phyloP scores from a whole-genome alignment of 1,284 basidiomycete species.

The Malassezia globosa region DNA sequence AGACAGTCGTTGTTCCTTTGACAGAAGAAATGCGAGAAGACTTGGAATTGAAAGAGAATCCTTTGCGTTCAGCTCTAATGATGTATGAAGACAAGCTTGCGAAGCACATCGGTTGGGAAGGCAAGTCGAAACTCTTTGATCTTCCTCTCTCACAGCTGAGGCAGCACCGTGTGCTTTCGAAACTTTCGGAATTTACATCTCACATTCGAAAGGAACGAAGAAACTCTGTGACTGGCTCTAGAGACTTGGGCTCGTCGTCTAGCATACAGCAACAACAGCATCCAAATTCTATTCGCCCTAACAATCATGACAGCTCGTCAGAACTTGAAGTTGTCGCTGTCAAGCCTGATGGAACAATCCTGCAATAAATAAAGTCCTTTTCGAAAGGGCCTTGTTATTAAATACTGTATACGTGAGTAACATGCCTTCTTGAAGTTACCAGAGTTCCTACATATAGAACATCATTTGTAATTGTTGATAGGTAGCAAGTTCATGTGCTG shows the following conservation, averaged over 20 bases:
- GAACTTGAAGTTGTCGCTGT: neutral
- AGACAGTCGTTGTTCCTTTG: conserved; percentile 33
- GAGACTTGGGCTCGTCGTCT: too few relatives aligned
- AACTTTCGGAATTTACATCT: neutral
- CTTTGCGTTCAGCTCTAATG: conserved; percentile 8
- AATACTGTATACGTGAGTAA: too few relatives aligned
- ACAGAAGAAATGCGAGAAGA: conserved; percentile 25
- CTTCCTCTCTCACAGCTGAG: neutral
- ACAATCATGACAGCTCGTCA: too few relatives aligned
- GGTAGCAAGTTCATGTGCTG: too few relatives aligned
- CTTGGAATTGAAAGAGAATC: conserved; percentile 21
- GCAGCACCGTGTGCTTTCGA: neutral
- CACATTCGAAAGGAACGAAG: too few relatives aligned
- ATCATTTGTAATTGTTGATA: too few relatives aligned
- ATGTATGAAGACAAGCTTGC: conserved; percentile 5
- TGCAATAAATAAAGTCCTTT: neutral
- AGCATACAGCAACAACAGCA: too few relatives aligned
- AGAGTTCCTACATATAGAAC: too few relatives aligned
- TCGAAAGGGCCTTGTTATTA: too few relatives aligned
- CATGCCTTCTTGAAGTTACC: too few relatives aligned
- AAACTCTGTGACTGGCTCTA: too few relatives aligned
- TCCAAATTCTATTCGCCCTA: too few relatives aligned
- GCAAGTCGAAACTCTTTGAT: neutral
- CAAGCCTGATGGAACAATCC: neutral
- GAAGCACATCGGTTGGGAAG: neutral